These are phyloP conservation scores for Exophiala alcalophila DNA, from an alignment of 2,329 filamentous ascomycete species.

Conservation along the genomic window DNA sequence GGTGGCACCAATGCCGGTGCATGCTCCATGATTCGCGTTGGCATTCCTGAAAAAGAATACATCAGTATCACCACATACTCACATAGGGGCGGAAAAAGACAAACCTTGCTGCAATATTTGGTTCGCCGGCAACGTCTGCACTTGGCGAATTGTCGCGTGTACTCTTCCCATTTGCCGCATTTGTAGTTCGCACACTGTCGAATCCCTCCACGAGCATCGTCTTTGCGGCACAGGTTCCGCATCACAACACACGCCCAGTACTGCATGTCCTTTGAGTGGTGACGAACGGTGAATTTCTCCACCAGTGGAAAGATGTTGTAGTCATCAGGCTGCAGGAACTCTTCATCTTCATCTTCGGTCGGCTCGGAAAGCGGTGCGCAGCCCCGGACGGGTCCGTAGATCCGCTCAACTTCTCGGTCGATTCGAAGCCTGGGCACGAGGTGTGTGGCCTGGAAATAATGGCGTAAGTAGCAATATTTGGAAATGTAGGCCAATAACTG, in stretches of 20 bases:
- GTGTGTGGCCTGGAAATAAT: conserved; percentile 94
- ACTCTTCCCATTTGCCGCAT: conserved; percentile 98
- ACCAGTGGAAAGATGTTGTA: conserved; percentile 98
- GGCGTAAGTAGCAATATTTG: conserved; percentile 94
- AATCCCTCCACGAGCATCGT: conserved; percentile 90
- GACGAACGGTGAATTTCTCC: conserved; percentile 95
- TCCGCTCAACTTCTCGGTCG: conserved; percentile 73
- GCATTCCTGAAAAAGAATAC: conserved; percentile 55
- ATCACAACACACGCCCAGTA: conserved; percentile 99
- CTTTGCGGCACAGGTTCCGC: conserved; percentile 97
- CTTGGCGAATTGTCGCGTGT: conserved; percentile 93
- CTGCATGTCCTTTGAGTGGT: conserved; percentile 96
- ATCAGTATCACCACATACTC: conserved; percentile 5
- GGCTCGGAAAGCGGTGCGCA: conserved; percentile 39
- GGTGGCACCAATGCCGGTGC: conserved; percentile 89
- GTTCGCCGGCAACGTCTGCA: conserved; percentile 93
- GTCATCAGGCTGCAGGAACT: conserved; percentile 88
- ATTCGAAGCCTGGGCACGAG: conserved; percentile 90
- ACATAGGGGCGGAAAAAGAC: not conserved
- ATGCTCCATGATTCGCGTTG: conserved; percentile 99
- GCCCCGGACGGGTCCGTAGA: conserved; percentile 65
- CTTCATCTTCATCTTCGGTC: conserved; percentile 69
- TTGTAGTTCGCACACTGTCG: conserved; percentile 97
- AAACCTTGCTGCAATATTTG: conserved; percentile 95
- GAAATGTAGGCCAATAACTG: conserved; percentile 96